Evolutionary conservation across 306 rosid species (phyloP), one percentile per base, ranked within the genome.

Genomic region (Carpinus viminea): DNA sequence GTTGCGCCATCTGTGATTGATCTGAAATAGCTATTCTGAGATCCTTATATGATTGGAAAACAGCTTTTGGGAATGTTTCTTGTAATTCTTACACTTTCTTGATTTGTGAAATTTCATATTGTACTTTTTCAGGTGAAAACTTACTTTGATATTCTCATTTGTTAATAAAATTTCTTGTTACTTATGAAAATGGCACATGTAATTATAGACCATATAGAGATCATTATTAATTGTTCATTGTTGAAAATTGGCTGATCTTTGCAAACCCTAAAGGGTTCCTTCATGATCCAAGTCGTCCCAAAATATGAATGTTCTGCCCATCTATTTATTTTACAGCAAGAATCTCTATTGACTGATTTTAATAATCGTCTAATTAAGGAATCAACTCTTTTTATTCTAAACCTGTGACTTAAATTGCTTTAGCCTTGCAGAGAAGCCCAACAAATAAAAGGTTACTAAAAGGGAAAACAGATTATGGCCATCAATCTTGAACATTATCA

Each of bases 221-320:
- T 52, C 7, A 52, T 21, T 41, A 41, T 21, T 20, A 59, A 20
- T 59, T 20, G 12, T 21, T 59, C 26, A 59, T 20, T 8, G 65
- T 62, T 62, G 69, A 62, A 62, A 62, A 31, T 34, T 62, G 20
- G 20, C 21, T 62, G 46, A 62, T 28, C n/a, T 62, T 62, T 62
- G 69, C 17, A 36, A 62, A 62, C 69, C 15, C 60, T 64, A 4
- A 15, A 13, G 65, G 65, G 16, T 11, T 20, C 36, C 65, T 59
- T 9, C 34, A 59, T 0, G 65, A 59, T 59, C 65, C 34, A 10
- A 21, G 34, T 24, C 65, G 5, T 41, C 45, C 45, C 45, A 9
- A 59, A 59, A 24, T 10, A 24, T 59, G 36, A 59, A 21, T 5
- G 31, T 11, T 21, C 1, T 59, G 16, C 11, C 16, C 34, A 1